Evolutionary conservation across 495 filamentous ascomycete genomes (phyloP).

Genomic region (Talaromyces proteolyticus): DNA sequence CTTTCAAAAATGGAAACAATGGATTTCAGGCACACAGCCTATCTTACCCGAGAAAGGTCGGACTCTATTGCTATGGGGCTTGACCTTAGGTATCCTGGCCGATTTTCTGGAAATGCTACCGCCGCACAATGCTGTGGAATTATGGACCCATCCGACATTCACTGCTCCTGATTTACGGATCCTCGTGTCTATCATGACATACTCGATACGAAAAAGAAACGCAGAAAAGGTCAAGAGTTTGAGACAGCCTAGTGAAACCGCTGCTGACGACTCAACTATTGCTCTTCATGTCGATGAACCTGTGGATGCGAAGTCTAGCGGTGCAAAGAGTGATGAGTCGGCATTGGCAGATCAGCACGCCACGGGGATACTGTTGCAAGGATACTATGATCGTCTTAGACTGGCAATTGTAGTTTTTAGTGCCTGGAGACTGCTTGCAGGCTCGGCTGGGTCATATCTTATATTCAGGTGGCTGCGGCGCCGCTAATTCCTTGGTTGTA

Average conservation of each 20-base stretch:
- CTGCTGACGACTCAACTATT: constrained; percentile 33
- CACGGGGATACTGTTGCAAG: constrained; percentile 58
- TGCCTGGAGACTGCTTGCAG: constrained; percentile 30
- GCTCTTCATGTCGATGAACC: constrained; percentile 29
- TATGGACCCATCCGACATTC: constrained; percentile 73
- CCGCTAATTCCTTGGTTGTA: constrained; percentile 2
- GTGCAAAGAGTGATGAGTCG: neutral
- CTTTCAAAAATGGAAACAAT: constrained; percentile 20
- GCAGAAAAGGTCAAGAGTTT: constrained; percentile 30
- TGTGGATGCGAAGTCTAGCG: neutral
- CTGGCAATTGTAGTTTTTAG: constrained; percentile 50
- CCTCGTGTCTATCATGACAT: constrained; percentile 56
- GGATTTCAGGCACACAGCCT: constrained; percentile 27
- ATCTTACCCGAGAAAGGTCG: constrained; percentile 21
- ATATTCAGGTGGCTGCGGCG: constrained; percentile 25
- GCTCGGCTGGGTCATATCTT: constrained; percentile 24
- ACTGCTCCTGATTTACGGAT: constrained; percentile 58
- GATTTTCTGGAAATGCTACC: constrained; percentile 71
- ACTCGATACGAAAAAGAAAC: constrained; percentile 54
- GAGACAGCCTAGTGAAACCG: constrained; percentile 30
- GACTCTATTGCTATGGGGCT: constrained; percentile 67
- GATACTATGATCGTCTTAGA: constrained; percentile 62
- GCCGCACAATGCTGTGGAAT: constrained; percentile 50
- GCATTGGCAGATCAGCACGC: constrained; percentile 22
- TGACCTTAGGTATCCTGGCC: constrained; percentile 65